These are phyloP conservation scores for Peronosclerospora sorghi DNA, from an alignment of 352 stramenopile genomes.

Conservation along the genomic window DNA sequence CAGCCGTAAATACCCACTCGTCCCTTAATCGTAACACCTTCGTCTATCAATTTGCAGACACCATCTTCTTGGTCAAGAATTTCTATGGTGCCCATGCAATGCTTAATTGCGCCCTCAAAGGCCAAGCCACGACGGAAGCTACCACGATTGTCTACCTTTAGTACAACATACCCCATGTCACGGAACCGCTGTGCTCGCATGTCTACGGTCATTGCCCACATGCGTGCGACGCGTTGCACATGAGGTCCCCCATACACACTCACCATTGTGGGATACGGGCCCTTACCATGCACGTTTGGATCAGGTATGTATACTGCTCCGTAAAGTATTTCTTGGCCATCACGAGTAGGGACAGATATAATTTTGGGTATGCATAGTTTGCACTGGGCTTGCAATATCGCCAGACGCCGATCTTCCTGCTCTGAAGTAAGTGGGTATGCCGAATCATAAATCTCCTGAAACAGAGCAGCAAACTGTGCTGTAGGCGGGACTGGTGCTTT, in stretches of 20 bases:
- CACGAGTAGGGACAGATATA: slow-evolving; percentile 73
- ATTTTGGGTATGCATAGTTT: slow-evolving; percentile 58
- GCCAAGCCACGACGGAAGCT: slow-evolving; percentile 83
- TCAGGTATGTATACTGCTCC: slow-evolving; percentile 91
- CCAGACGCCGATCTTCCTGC: slow-evolving; percentile 48
- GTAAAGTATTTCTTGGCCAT: slow-evolving; percentile 81
- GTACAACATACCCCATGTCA: slow-evolving; percentile 89
- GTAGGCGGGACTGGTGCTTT: slow-evolving; percentile 1
- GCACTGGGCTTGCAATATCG: slow-evolving; percentile 26
- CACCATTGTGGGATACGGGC: slow-evolving; percentile 92
- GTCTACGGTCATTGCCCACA: slow-evolving; percentile 88
- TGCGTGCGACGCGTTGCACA: slow-evolving; percentile 89
- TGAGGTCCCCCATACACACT: slow-evolving; percentile 95
- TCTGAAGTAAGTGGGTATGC: slow-evolving; percentile 43
- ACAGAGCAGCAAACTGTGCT: slow-evolving; percentile 18
- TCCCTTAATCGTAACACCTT: slow-evolving; percentile 83
- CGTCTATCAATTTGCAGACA: slow-evolving; percentile 62
- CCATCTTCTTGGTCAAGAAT: slow-evolving; percentile 80
- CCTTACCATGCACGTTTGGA: slow-evolving; percentile 63
- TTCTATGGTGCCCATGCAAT: slow-evolving; percentile 87
- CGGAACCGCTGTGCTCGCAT: slow-evolving; percentile 89
- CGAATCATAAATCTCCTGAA: slow-evolving; percentile 27
- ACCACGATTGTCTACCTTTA: slow-evolving; percentile 95
- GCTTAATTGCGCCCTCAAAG: slow-evolving; percentile 91
- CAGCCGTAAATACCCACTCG: slow-evolving; percentile 94